Evolutionary conservation across 2,329 filamentous ascomycete genomes (phyloP), one percentile per base, ranked within the genome.

Genomic region (Ophiosphaerella korrae): DNA sequence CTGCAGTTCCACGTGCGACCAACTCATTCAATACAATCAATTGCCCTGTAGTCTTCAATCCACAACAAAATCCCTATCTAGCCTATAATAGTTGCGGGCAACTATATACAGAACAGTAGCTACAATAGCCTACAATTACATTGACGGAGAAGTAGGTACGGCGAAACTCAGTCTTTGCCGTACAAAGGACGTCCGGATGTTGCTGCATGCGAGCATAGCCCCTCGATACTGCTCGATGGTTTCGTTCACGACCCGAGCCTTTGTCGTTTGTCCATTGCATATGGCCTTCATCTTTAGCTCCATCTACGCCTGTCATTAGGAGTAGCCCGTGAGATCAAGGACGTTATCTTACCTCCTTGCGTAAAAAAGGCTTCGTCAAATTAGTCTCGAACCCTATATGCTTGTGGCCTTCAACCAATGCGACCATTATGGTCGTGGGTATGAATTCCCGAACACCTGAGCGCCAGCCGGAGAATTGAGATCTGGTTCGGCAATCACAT

Each of bases 241-340:
- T 72, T 96, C 88, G 47, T 86, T 82, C 35, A 99, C 82, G 40
- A 99, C 90, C 16, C 84, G 83, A 46, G 84, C 82, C 66, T 85
- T 88, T 31, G 87, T 89, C 58, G 86, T 88, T 44, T 84, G 86
- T 21, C 94, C 94, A 52, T 93, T 92, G 75, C 94, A 97, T 49
- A 99, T 97, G 50, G 90, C 90, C 71, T 92, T 94, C 93, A 99
- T 97, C 72, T 92, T 90, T 54, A 91, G 77, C 75, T 99, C 94
- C 91, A 97, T 96, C 80, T 81, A 60, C 53, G 42, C 45, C 53
- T 26, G 18, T 51, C 42, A 43, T 58, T 54, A n/a, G n/a, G n/a
- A 60, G 57, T 48, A 33, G 49, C 21, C 39, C 29, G 29, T 26
- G 41, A 18, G 24, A 26, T 26, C 24, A 26, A 26, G 24, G 24